Conservation (phyloP, 805 yeast species). For the Yamadazyma insecticola region DNA sequence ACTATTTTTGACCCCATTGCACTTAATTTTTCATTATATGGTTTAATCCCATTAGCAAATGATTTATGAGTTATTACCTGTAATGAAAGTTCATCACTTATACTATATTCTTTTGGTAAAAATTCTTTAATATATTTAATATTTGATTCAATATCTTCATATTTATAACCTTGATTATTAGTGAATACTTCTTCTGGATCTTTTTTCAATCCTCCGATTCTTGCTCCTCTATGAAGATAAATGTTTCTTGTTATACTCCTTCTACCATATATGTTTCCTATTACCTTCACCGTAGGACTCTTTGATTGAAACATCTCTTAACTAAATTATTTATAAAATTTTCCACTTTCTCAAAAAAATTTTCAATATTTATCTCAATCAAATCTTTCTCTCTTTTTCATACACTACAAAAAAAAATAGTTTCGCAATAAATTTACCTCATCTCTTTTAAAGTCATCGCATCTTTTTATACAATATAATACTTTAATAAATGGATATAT, state of each 20-base stretch:
- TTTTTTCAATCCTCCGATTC: slow-evolving; percentile 69
- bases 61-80: slow-evolving; percentile 92
- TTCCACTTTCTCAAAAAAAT: too few relatives aligned
- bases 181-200: slow-evolving; percentile 54
- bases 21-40: slow-evolving; percentile 82
- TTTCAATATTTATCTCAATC: background rate
- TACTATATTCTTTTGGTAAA: slow-evolving; percentile 42
- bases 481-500: slow-evolving; percentile 75
- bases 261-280: too few relatives aligned
- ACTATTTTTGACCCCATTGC: slow-evolving; percentile 65
- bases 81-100: slow-evolving; percentile 59
- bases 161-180: slow-evolving; percentile 34
- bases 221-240: slow-evolving; percentile 44
- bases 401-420: too few relatives aligned
- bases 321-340: too few relatives aligned
- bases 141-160: slow-evolving; percentile 49
- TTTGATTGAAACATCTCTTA: too few relatives aligned
- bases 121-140: slow-evolving; percentile 46
- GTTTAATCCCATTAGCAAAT: slow-evolving; percentile 85
- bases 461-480: too few relatives aligned
- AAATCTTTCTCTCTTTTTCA: too few relatives aligned
- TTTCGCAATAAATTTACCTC: too few relatives aligned
- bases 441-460: too few relatives aligned
- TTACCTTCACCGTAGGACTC: too few relatives aligned
- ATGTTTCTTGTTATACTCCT: too few relatives aligned